Percentiles rank a stretch among this genome's conserved stretches.
These are phyloP conservation scores for Botryotinia convoluta DNA, from an alignment of 2,329 filamentous ascomycete species.

Conservation along the genomic window DNA sequence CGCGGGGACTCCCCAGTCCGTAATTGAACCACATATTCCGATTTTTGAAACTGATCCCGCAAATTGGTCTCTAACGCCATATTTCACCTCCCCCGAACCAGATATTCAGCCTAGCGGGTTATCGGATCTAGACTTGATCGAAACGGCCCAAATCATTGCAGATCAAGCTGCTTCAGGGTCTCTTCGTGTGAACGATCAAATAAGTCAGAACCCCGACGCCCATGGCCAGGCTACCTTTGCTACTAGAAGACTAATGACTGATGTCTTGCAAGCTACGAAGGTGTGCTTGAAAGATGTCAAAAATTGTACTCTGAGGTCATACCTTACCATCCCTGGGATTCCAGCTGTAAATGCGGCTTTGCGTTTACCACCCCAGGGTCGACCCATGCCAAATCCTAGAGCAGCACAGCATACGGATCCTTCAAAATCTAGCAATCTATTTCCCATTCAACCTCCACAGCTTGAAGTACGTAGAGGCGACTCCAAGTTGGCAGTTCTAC, in stretches of 20 bases:
- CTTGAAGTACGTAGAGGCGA: constrained; percentile 71
- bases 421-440: constrained; percentile 52
- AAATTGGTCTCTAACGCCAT: constrained; percentile 48
- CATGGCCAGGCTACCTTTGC: constrained; percentile 23
- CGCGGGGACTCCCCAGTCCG: constrained; percentile 31
- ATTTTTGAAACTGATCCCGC: constrained; percentile 37
- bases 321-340: constrained; percentile 57
- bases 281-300: constrained; percentile 45
- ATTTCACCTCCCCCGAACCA: constrained; percentile 60
- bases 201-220: constrained; percentile 12
- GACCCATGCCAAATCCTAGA: constrained; percentile 33
- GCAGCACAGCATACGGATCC: constrained; percentile 24
- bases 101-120: constrained; percentile 32
- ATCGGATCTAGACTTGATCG: constrained; percentile 60
- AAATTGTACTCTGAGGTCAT: constrained; percentile 47
- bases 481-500: constrained; percentile 67
- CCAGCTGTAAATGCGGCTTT: constrained; percentile 52
- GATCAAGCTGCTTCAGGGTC: constrained; percentile 63
- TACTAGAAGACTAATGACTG: constrained; percentile 40
- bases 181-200: constrained; percentile 33
- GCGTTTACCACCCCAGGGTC: constrained; percentile 42
- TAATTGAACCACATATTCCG: constrained; percentile 31
- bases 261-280: constrained; percentile 47
- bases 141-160: constrained; percentile 67
- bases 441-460: constrained; percentile 65